These are phyloP conservation scores for Ceratocystis harringtonii DNA, from an alignment of 2,329 filamentous ascomycete species.

Conservation along the genomic window DNA sequence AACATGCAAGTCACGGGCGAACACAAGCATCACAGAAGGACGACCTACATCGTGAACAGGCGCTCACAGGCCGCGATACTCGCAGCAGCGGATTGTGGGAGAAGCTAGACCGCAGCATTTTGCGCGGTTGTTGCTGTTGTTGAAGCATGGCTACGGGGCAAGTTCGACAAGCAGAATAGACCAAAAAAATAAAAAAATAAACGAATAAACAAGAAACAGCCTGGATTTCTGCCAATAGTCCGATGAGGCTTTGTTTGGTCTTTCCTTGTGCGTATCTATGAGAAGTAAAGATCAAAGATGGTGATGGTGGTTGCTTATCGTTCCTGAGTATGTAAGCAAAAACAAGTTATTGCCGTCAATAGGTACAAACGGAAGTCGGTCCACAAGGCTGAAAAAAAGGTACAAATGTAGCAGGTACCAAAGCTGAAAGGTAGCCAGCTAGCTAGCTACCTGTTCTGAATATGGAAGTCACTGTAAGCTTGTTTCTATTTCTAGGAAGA, in stretches of 20 bases:
- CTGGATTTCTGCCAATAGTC: not conserved
- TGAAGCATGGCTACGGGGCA: constrained; percentile 22
- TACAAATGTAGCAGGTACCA: not conserved
- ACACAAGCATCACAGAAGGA: not conserved
- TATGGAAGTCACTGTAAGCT: not conserved
- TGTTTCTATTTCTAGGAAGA: not conserved
- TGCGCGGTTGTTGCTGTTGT: constrained; percentile 9
- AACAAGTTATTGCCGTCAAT: not conserved
- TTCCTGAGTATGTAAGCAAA: not conserved
- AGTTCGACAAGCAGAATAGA: constrained; percentile 10
- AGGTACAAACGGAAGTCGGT: not conserved
- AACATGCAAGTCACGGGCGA: not conserved
- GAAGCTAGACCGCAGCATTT: constrained; percentile 32
- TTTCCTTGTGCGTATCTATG: not conserved
- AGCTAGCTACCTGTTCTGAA: not conserved
- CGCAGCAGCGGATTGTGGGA: constrained; percentile 46
- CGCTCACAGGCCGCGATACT: constrained; percentile 66
- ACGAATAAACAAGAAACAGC: not conserved
- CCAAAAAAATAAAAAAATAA: not conserved
- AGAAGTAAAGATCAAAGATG: not conserved
- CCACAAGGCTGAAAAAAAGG: constrained; percentile 1
- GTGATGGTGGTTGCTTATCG: not conserved
- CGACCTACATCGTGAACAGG: constrained; percentile 56
- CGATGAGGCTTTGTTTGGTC: not conserved
- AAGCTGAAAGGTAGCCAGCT: not conserved